Conservation (phyloP, 164 flowering plant genomes). For the Stephania japonica region DNA sequence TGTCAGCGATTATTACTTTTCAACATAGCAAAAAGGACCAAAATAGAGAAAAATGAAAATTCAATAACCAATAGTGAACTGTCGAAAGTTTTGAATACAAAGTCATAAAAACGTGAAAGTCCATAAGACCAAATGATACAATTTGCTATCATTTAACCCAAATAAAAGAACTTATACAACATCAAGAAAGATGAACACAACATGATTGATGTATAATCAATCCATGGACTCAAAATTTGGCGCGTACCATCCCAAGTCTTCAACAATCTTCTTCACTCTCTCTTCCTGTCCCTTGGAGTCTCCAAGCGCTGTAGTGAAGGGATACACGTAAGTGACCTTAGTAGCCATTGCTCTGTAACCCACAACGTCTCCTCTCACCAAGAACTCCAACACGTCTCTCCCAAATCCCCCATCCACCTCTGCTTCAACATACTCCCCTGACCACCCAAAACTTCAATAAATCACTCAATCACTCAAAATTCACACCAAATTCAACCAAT, state of each 20-base stretch:
- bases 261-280: constrained; percentile 65
- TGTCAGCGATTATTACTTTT: too few relatives aligned
- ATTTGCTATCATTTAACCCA: too few relatives aligned
- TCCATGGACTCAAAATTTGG: constrained; percentile 78
- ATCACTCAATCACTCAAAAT: neutral
- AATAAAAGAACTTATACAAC: too few relatives aligned
- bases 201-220: neutral
- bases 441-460: constrained; percentile 31
- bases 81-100: too few relatives aligned
- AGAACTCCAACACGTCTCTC: constrained; percentile 74
- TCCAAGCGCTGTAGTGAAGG: constrained; percentile 91
- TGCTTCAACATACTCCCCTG: constrained; percentile 77
- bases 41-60: too few relatives aligned
- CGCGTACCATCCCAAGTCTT: constrained; percentile 75
- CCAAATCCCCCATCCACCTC: constrained; percentile 88
- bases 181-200: too few relatives aligned
- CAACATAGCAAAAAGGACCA: too few relatives aligned
- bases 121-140: too few relatives aligned
- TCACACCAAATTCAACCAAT: neutral
- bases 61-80: too few relatives aligned
- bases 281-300: constrained; percentile 88
- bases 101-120: too few relatives aligned
- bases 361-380: constrained; percentile 79
- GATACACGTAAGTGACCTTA: constrained; percentile 82
- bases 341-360: constrained; percentile 71